A percentile compares a stretch with the other conserved stretches of the same genome.
These are phyloP conservation scores for Apiospora hydei DNA, from an alignment of 2,329 filamentous ascomycete species.

Conservation along the genomic window DNA sequence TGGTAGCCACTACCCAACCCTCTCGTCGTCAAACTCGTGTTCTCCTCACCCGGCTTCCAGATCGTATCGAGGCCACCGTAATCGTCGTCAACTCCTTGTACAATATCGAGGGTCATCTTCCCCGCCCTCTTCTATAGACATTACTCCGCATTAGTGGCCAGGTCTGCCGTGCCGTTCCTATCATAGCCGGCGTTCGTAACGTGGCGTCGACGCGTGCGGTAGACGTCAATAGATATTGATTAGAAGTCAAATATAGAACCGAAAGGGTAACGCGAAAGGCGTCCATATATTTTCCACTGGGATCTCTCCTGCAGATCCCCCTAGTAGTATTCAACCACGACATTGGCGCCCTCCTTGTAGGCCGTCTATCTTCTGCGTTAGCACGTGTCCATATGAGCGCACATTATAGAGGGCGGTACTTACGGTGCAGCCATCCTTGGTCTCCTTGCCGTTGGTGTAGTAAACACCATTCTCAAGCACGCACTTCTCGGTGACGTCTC, in stretches of 20 bases:
- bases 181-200: slow-evolving; percentile 34
- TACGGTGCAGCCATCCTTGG: slow-evolving; percentile 78
- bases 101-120: neutral
- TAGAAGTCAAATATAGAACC: slow-evolving; percentile 42
- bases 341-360: slow-evolving; percentile 45
- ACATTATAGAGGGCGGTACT: slow-evolving; percentile 47
- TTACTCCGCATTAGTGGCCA: slow-evolving; percentile 46
- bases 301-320: neutral
- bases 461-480: slow-evolving; percentile 55
- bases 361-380: neutral
- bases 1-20: neutral
- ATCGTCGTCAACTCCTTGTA: slow-evolving; percentile 14
- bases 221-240: slow-evolving; percentile 44
- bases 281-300: neutral
- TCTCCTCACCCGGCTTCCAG: neutral
- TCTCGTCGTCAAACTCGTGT: neutral
- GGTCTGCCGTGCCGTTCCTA: slow-evolving; percentile 39
- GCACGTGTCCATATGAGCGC: slow-evolving; percentile 15
- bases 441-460: neutral
- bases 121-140: slow-evolving; percentile 12
- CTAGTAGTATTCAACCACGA: slow-evolving; percentile 53
- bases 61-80: slow-evolving; percentile 2
- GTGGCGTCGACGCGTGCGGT: slow-evolving; percentile 34
- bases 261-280: slow-evolving; percentile 33
- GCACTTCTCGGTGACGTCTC: slow-evolving; percentile 68